Conservation (phyloP, 805 yeast species). For the Starmerella stellata region DNA sequence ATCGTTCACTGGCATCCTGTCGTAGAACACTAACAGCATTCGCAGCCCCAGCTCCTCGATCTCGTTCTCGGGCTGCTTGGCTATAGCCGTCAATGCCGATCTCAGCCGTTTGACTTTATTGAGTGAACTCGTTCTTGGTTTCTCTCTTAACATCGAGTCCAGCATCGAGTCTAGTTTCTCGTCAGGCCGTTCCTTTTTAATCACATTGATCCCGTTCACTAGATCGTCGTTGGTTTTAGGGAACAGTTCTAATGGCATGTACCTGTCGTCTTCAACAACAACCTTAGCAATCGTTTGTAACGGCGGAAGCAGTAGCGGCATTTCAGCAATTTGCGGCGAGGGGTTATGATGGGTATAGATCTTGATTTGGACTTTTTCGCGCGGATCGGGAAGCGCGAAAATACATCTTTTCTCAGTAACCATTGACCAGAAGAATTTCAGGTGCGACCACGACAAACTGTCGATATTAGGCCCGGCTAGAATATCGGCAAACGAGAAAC, state of each 20-base stretch:
- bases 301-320: slow-evolving; percentile 10
- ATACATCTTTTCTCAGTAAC: slow-evolving; percentile 67
- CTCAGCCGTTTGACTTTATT: neutral
- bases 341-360: slow-evolving; percentile 18
- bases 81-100: slow-evolving; percentile 2
- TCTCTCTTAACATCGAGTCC: neutral
- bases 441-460: slow-evolving; percentile 52
- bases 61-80: slow-evolving; percentile 1
- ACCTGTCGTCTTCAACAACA: slow-evolving; percentile 3
- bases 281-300: slow-evolving; percentile 1
- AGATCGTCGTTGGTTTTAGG: neutral
- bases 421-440: slow-evolving; percentile 80
- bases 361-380: slow-evolving; percentile 32
- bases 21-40: slow-evolving; percentile 5
- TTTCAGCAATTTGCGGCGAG: neutral
- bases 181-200: neutral
- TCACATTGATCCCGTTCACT: slow-evolving; percentile 2
- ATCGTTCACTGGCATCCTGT: slow-evolving; percentile 1
- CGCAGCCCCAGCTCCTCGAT: slow-evolving; percentile 1
- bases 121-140: neutral
- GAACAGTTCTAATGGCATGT: neutral
- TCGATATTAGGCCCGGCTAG: slow-evolving; percentile 9
- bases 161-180: slow-evolving; percentile 3
- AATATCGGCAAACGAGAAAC: slow-evolving; percentile 28
- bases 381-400: slow-evolving; percentile 51